Conservation (phyloP, 225 moss, liverwort and hornwort species). For the Climacium dendroides region DNA sequence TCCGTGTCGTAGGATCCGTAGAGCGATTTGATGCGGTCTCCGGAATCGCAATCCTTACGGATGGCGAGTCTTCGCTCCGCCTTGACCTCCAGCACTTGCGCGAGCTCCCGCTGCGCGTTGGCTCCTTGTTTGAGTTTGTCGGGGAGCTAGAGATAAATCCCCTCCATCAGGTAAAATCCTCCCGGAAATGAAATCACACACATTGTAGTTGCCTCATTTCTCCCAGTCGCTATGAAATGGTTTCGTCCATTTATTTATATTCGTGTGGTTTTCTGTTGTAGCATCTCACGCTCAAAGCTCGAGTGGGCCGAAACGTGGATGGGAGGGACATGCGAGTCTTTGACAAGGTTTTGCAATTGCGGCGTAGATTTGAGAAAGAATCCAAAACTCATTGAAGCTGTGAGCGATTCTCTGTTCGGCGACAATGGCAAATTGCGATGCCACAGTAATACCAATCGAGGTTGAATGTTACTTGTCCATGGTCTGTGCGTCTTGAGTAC, state of each 20-base stretch:
- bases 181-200: not conserved
- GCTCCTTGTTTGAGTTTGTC: too few species aligned
- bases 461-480: not conserved
- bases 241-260: not conserved
- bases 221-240: not conserved
- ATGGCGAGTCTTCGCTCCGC: too few species aligned
- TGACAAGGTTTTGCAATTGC: conserved; percentile 49
- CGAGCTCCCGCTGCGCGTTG: too few species aligned
- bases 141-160: too few species aligned
- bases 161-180: too few species aligned
- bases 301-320: conserved; percentile 70
- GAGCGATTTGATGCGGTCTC: too few species aligned
- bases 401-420: not conserved
- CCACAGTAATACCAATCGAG: not conserved
- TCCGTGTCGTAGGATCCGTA: too few species aligned
- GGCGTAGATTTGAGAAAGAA: conserved; percentile 53
- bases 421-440: too few species aligned
- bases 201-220: not conserved
- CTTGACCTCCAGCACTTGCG: too few species aligned
- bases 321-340: conserved; percentile 60
- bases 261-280: not conserved
- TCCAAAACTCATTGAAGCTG: not conserved
- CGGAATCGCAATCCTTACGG: too few species aligned
- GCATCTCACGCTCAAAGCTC: conserved; percentile 51
- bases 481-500: not conserved